Conservation (phyloP, 768 basidiomycete genomes). For the Floccularia luteovirens region DNA sequence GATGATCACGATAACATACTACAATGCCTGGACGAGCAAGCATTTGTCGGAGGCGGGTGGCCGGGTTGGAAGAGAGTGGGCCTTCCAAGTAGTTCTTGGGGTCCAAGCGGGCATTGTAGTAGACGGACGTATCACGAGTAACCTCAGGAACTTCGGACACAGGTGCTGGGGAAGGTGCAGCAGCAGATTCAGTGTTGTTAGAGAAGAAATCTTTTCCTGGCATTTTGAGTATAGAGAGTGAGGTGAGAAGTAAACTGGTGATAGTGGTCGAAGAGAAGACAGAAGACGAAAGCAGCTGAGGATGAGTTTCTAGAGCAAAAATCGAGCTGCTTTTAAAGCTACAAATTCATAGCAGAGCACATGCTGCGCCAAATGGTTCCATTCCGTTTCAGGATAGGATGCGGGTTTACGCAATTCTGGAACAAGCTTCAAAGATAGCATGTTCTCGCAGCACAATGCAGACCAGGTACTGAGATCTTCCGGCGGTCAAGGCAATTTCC, state of each 20-base stretch:
- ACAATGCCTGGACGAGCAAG: conserved; percentile 69
- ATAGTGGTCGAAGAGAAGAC: neutral
- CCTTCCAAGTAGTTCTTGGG: conserved; percentile 64
- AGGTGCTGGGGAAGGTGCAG: conserved; percentile 1
- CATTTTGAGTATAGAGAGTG: no score
- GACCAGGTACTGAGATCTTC: neutral
- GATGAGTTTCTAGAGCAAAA: neutral
- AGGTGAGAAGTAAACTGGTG: neutral
- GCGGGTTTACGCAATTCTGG: neutral
- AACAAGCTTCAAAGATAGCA: neutral
- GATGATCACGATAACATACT: conserved; percentile 31
- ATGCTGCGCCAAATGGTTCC: neutral
- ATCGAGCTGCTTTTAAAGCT: neutral
- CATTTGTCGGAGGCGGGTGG: conserved; percentile 67
- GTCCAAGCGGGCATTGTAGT: conserved; percentile 65
- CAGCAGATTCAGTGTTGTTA: neutral
- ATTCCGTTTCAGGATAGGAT: neutral
- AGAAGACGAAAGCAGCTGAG: neutral
- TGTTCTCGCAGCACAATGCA: neutral
- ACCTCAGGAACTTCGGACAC: neutral
- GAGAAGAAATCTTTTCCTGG: conserved; percentile 5
- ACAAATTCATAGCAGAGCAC: neutral
- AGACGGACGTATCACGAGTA: conserved; percentile 16
- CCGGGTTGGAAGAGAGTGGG: conserved; percentile 58
- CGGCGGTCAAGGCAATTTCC: neutral